Percentiles rank a stretch among this genome's conserved stretches.
Evolutionary conservation across 495 filamentous ascomycete genomes (phyloP).

Genomic region (Neurospora discreta): DNA sequence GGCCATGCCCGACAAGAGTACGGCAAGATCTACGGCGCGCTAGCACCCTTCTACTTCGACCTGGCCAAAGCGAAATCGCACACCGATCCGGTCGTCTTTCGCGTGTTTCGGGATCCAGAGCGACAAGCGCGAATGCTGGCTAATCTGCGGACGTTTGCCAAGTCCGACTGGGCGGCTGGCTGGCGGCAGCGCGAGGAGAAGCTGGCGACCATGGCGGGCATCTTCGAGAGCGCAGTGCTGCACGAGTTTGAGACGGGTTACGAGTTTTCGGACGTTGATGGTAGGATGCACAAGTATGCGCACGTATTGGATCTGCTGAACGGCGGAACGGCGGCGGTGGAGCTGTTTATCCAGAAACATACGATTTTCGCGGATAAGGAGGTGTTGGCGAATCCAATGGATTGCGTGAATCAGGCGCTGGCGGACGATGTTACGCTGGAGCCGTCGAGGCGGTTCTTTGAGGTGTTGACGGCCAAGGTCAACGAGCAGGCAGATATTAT

Average conservation of each 20-base stretch:
- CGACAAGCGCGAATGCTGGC: constrained; percentile 80
- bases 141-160: constrained; percentile 65
- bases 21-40: constrained; percentile 75
- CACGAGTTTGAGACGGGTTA: constrained; percentile 88
- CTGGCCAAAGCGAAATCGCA: constrained; percentile 61
- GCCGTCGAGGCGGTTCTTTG: constrained; percentile 75
- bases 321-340: constrained; percentile 64
- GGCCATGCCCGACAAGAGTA: constrained; percentile 84
- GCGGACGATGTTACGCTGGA: constrained; percentile 56
- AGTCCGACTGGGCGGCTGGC: constrained; percentile 66
- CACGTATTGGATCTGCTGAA: constrained; percentile 75
- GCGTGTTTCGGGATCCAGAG: constrained; percentile 74
- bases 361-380: constrained; percentile 65
- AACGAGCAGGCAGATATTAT: constrained; percentile 81
- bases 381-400: constrained; percentile 63
- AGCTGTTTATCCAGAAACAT: constrained; percentile 80
- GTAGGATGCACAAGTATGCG: constrained; percentile 78
- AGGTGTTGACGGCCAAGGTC: constrained; percentile 54
- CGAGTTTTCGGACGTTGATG: constrained; percentile 81
- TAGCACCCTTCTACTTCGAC: constrained; percentile 82
- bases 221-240: constrained; percentile 85
- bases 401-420: constrained; percentile 63
- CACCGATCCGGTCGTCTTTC: constrained; percentile 72
- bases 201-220: constrained; percentile 59
- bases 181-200: constrained; percentile 59